Conservation (phyloP, 805 yeast species). For the Kluyveromyces lactis region DNA sequence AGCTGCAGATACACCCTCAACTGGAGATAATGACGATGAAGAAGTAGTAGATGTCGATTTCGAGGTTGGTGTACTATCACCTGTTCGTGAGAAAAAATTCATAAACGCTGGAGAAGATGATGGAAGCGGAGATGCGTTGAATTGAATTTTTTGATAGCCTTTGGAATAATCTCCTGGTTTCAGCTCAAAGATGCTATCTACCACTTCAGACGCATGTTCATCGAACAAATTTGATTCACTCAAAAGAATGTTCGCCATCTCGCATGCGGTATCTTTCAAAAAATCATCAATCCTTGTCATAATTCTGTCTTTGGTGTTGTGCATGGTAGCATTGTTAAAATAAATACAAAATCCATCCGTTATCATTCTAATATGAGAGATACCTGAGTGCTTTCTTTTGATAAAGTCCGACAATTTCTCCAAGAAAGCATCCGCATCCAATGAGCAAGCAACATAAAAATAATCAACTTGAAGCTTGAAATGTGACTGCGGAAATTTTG, state of each 20-base stretch:
- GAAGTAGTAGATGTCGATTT: constrained; percentile 5
- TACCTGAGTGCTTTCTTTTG: constrained; percentile 9
- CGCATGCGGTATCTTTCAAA: constrained; percentile 24
- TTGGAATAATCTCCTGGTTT: constrained; percentile 11
- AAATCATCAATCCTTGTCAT: constrained; percentile 24
- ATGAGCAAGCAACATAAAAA: constrained; percentile 24
- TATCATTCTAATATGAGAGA: constrained; percentile 25
- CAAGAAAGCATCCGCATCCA: constrained; percentile 27
- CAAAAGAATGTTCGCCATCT: constrained; percentile 21
- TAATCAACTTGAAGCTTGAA: constrained; percentile 23
- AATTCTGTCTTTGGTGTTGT: constrained; percentile 17
- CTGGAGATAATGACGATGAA: constrained; percentile 8
- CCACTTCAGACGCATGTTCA: constrained; percentile 18
- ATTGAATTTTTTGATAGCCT: neutral
- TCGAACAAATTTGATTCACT: constrained; percentile 18
- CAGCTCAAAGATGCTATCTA: constrained; percentile 23
- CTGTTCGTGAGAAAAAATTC: constrained; percentile 1
- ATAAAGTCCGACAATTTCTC: constrained; percentile 17
- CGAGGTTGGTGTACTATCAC: constrained; percentile 1
- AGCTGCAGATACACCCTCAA: constrained; percentile 3
- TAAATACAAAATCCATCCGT: constrained; percentile 32
- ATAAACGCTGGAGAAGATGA: constrained; percentile 2
- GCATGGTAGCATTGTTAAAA: constrained; percentile 24
- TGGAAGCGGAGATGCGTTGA: constrained; percentile 3
- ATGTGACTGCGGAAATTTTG: constrained; percentile 13